Conservation (phyloP, 2,329 filamentous ascomycete genomes). For the Exophiala calicioides region DNA sequence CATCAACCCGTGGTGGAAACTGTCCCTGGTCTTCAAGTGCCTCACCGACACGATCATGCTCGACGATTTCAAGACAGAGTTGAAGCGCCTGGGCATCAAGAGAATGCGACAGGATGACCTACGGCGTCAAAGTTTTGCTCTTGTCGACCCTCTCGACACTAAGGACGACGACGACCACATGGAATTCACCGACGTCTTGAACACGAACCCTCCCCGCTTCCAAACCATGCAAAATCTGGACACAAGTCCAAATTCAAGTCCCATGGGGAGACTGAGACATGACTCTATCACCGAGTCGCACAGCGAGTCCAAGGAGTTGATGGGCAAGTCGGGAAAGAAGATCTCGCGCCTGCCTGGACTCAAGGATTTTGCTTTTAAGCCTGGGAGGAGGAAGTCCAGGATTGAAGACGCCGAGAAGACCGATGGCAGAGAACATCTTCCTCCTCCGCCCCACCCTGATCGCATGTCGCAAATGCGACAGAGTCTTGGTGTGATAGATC, state of each 20-base stretch:
- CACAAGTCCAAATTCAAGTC: constrained; percentile 10
- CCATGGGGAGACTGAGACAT: constrained; percentile 19
- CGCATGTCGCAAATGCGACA: constrained; percentile 24
- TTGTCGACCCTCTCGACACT: constrained; percentile 22
- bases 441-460: constrained; percentile 13
- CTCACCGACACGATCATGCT: constrained; percentile 67
- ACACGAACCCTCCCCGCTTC: constrained; percentile 16
- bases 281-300: constrained; percentile 17
- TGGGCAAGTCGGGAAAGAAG: constrained; percentile 20
- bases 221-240: constrained; percentile 12
- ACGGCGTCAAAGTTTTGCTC: constrained; percentile 24
- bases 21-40: constrained; percentile 65
- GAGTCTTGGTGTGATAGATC: constrained; percentile 22
- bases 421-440: background rate
- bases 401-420: constrained; percentile 5
- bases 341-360: constrained; percentile 22
- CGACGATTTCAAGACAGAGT: constrained; percentile 66
- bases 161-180: constrained; percentile 23
- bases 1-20: constrained; percentile 65
- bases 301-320: constrained; percentile 6
- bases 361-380: constrained; percentile 15
- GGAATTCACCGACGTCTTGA: constrained; percentile 26
- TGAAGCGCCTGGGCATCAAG: constrained; percentile 30
- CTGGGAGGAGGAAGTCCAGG: constrained; percentile 10
- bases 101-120: constrained; percentile 29